Evolutionary conservation across 139 green algal species (phyloP).

Genomic region (Chlamydomonas urium): DNA sequence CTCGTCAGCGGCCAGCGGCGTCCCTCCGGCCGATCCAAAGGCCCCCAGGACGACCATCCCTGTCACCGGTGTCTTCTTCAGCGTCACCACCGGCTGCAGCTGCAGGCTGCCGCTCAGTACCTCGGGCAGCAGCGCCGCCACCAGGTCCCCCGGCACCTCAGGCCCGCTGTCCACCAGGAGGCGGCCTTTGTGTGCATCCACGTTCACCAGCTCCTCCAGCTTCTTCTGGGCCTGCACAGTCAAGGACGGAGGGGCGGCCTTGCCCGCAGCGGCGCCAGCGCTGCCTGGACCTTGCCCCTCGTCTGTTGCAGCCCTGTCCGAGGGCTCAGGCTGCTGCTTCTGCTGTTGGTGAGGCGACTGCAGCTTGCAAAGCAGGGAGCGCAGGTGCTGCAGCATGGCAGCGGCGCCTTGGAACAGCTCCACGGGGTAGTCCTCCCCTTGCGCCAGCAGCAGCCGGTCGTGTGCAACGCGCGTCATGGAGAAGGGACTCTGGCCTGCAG

Average conservation of each 20-base stretch:
- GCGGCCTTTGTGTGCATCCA: not conserved
- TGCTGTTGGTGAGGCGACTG: not conserved
- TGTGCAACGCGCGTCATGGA: not conserved
- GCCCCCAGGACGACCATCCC: too few species aligned
- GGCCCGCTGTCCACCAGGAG: slow-evolving; percentile 1
- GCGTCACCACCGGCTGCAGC: not conserved
- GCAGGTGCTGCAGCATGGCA: not conserved
- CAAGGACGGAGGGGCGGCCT: not conserved
- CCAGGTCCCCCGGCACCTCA: slow-evolving; percentile 1
- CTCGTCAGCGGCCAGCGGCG: not conserved
- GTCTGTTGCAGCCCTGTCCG: not conserved
- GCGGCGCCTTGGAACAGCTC: not conserved
- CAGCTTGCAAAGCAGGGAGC: not conserved
- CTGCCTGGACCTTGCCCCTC: not conserved
- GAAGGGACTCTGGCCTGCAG: not conserved
- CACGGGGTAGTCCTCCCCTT: not conserved
- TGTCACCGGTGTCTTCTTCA: too few species aligned
- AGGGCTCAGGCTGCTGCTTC: not conserved
- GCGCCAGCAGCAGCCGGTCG: not conserved
- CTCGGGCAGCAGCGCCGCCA: not conserved
- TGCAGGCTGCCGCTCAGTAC: not conserved
- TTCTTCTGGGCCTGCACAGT: too few species aligned
- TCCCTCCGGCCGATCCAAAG: too few species aligned
- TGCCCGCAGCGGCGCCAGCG: not conserved
- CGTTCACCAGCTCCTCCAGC: slow-evolving; percentile 3